Base-by-base conservation (phyloP, 169 alveolate species). In the Plasmodium coatneyi region DNA sequence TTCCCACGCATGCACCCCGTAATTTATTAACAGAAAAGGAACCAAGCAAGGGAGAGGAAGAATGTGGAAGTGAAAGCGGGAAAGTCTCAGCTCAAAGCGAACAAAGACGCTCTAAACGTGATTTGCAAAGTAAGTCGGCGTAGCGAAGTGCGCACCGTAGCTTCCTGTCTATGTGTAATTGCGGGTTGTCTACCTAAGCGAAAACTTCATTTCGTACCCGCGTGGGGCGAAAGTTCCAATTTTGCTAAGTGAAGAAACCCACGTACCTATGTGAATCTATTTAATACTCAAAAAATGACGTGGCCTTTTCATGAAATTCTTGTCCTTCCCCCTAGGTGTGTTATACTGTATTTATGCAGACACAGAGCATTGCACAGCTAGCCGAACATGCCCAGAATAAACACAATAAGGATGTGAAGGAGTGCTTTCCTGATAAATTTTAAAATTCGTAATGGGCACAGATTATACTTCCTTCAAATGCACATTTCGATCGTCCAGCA, bases 31-130 rank as follows among this genome's bases (percentile, higher is more conserved):
- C 74, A 89, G 94, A 89, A 89, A 89, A 78, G 94, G 71, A 89
- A 89, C 74, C 94, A 89, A 80, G 94, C 94, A 60, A 89, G 94
- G 90, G 94, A 89, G 54, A 89, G 94, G 79, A 89, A 89, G 82
- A 89, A 79, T 79, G 94, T 89, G 41, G 94, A 89, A 89, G 94
- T 89, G 19, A 89, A 89, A 89, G 94, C 78, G 7, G 94, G 90
- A 14, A 89, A 89, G 82, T 89, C 94, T 79, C 94, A 89, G 52
- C 22, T 89, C 72, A 78, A 89, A 78, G 94, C 94, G 22, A 89
- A 89, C 56, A 79, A 89, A 80, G 90, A 89, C 41, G 94, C 94
- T n/a, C 82, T 89, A 12, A 89, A 79, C 30, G 94, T 89, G 36
- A 79, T 80, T 79, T 89, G 94, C 89, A 89, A 89, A 66, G 94